These are phyloP conservation scores for Capronia coronata DNA, from an alignment of 2,329 filamentous ascomycete genomes.

Conservation along the genomic window DNA sequence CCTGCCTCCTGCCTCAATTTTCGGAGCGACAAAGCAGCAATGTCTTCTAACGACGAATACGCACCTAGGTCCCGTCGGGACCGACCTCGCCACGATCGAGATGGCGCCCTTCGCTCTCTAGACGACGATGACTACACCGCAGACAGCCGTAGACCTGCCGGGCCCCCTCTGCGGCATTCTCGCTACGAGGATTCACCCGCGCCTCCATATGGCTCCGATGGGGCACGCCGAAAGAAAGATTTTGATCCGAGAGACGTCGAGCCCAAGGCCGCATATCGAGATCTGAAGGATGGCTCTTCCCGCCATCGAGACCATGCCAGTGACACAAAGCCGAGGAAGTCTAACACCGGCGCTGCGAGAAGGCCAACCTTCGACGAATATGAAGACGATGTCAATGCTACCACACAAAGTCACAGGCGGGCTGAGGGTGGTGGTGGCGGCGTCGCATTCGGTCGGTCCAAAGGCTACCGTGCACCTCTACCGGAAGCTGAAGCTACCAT, in stretches of 20 bases:
- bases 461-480: slow-evolving; percentile 18
- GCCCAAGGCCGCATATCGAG: slow-evolving; percentile 14
- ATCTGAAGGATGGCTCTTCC: slow-evolving; percentile 11
- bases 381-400: slow-evolving; percentile 13
- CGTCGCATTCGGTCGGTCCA: slow-evolving; percentile 17
- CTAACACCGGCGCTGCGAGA: slow-evolving; percentile 18
- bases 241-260: slow-evolving; percentile 18
- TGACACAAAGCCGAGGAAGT: slow-evolving; percentile 11
- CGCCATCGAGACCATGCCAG: slow-evolving; percentile 13
- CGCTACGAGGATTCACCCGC: slow-evolving; percentile 18
- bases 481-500: slow-evolving; percentile 8
- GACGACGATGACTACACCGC: slow-evolving; percentile 11
- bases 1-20: not conserved
- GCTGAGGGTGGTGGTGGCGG: slow-evolving; percentile 2
- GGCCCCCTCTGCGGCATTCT: slow-evolving; percentile 12
- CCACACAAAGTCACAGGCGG: not conserved
- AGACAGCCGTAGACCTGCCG: slow-evolving; percentile 7
- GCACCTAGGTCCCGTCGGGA: slow-evolving; percentile 17
- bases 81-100: slow-evolving; percentile 12
- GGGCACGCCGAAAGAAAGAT: slow-evolving; percentile 11
- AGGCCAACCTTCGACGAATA: slow-evolving; percentile 14
- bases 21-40: slow-evolving; percentile 1
- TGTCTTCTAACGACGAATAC: slow-evolving; percentile 23
- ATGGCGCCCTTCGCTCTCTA: slow-evolving; percentile 9
- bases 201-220: slow-evolving; percentile 7